Evolutionary conservation across 768 basidiomycete species (phyloP), one percentile per base, ranked within the genome.

Genomic region (Chlorophyllum brunneum): DNA sequence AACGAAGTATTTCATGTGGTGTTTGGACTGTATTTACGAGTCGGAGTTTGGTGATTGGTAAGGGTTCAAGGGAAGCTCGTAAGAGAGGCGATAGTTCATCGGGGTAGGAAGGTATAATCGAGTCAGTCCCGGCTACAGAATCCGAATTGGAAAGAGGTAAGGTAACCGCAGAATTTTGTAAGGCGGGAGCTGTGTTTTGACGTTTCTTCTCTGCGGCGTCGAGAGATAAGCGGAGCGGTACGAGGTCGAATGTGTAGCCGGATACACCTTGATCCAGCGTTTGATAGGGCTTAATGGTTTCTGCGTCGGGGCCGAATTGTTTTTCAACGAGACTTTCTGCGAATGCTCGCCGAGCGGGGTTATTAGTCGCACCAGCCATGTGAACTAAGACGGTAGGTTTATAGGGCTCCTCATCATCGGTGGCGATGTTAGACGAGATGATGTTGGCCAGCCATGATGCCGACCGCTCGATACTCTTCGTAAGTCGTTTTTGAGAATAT

Each of bases 401-500:
- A 20, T 46, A 45, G 9, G 27, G 9, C 7, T 4, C 26, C 9
- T 45, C 33, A 4, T 22, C 29, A 31, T 29, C 7, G 11, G 43
- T 29, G 29, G 26, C n/a, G 9, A 16, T n/a, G 27, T 10, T 13
- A 18, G 56, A 20, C 59, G 55, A 2, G 66, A 91, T 71, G 1
- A 88, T 55, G 29, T 76, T 70, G 0, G 74, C 66, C 0, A 92
- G 66, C 91, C 91, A 93, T 0, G 75, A 66, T 0, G 71, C 61
- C 2, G 82, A 83, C 23, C 90, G 76, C 38, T 90, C 85, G 47
- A 91, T 76, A 60, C 84, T 84, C 62, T 91, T 92, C 23, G 79
- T 83, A 4, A 84, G 65, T 2, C 91, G 81, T 57, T 88, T 92
- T 61, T 93, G 91, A 3, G 89, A 91, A 55, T 81, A 77, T 0